Evolutionary conservation across 2,329 filamentous ascomycete genomes (phyloP), one percentile per base, ranked within the genome.

Genomic region (Huntiella moniliformis): DNA sequence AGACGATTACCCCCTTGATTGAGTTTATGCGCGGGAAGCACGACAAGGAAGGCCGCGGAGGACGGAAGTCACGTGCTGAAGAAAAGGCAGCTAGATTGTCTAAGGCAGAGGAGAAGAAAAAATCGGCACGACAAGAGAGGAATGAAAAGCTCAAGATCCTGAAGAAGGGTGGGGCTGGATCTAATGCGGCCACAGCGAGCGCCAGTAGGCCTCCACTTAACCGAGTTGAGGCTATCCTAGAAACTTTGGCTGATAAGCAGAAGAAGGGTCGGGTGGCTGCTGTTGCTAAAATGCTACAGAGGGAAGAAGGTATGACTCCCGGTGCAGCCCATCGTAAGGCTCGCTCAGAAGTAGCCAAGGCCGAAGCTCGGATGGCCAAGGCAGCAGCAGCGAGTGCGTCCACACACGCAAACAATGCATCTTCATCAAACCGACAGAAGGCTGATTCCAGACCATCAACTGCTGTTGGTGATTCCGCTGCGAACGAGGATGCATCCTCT

Each of bases 21-120:
- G 85, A 95, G 57, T 92, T 79, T 53, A 69, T 95, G 33, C 82
- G 82, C 53, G 87, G 95, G 60, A 94, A 92, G 64, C 84, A 84
- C 11, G 84, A 76, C 52, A 78, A 73, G 56, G 64, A 59, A 15
- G 48, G 54, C 3, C 54, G 57, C n/a, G 73, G 73, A 55, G 64
- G 66, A 22, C 79, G 79, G 55, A 68, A 77, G 48, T 61, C 61
- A 37, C 64, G 68, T 16, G 69, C 70, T 50, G 74, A 79, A 35
- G 65, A 67, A 0, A 63, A 67, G 44, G 57, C 56, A n/a, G 56
- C 54, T n/a, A 73, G 73, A 56, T 61, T 62, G 43, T 38, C 67
- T 45, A 86, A 81, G 60, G 81, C 82, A 38, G 63, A 65, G 13
- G 76, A 76, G 54, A 55, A 60, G 2, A 75, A 80, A 28, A 36